Base-by-base conservation (phyloP, 129 eudicot species). In the Artemisia annua region DNA sequence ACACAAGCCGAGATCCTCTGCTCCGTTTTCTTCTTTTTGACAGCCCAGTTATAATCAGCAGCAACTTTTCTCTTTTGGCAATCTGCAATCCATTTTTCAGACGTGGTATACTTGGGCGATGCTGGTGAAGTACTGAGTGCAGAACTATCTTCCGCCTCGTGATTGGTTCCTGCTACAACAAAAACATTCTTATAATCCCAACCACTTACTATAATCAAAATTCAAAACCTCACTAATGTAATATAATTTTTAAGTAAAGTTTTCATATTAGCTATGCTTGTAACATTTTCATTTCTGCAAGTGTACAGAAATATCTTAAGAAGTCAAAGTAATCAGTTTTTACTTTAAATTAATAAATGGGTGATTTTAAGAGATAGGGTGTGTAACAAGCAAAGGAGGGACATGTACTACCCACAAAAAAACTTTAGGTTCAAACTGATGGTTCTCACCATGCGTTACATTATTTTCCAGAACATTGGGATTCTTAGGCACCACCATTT, bases 21-120 rank as follows among this genome's bases (percentile, higher is more conserved):
- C 58, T 89, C 87, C 68, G 93, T 87, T 81, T 85, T 88, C 72
- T 75, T 87, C 87, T 90, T 90, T 83, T 94, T 94, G 24, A 71
- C 77, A 54, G 85, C 86, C 93, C 91, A 87, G 43, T 68, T 88
- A 67, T 84, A 67, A 26, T 90, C 91, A 70, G 57, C 72, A 39
- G 80, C 71, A 77, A 81, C 73, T 79, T 83, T 94, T 70, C 97
- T 88, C 79, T 90, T 90, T 79, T 85, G 90, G 52, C 82, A 87
- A 76, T 79, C 93, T 73, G 82, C 69, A 60, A 94, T 88, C 98
- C 96, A 90, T 83, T 86, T 87, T 62, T 90, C 98, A 20, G 89
- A 78, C 16, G 87, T 85, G 9, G 98, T 94, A 69, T 79, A 82
- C 78, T 81, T 87, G 35, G 97, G 86, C 18, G 89, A 78, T 65